These are phyloP conservation scores for Penicillium sp. DNA, from an alignment of 2,329 filamentous ascomycete genomes.

Conservation along the genomic window DNA sequence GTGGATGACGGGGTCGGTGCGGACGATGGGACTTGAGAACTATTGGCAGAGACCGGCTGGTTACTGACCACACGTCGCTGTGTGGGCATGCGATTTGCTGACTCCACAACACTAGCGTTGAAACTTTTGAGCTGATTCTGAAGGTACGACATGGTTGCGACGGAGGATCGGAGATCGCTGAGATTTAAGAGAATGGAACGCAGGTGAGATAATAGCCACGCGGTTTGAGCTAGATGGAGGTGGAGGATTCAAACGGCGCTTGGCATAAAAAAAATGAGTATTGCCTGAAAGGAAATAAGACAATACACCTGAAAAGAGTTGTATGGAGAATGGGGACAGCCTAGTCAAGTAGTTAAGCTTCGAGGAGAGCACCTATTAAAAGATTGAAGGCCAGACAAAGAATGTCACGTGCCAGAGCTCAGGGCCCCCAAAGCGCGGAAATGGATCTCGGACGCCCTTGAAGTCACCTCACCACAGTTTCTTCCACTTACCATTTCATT, in stretches of 20 bases:
- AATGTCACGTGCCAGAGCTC: constrained; percentile 15
- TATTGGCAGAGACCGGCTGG: constrained; percentile 55
- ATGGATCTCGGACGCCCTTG: constrained; percentile 13
- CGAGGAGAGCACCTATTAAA: constrained; percentile 2
- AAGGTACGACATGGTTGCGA: constrained; percentile 59
- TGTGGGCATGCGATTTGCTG: constrained; percentile 62
- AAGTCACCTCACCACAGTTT: constrained; percentile 4
- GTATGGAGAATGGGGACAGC: background rate
- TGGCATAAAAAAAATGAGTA: constrained; percentile 2
- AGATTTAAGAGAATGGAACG: constrained; percentile 1
- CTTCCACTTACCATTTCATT: constrained; percentile 8
- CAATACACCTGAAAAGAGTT: background rate
- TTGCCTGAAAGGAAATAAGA: background rate
- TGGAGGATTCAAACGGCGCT: background rate
- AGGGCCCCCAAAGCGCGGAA: constrained; percentile 15
- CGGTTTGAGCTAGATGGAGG: constrained; percentile 7
- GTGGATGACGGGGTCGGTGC: constrained; percentile 32
- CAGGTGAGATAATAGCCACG: background rate
- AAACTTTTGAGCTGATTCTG: constrained; percentile 65
- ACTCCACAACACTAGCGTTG: constrained; percentile 60
- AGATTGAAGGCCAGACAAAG: constrained; percentile 4
- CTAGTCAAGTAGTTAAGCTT: background rate
- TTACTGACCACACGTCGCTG: constrained; percentile 51
- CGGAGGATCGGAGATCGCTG: background rate
- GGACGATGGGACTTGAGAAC: constrained; percentile 50